A percentile compares a stretch with the other conserved stretches of the same genome.
Evolutionary conservation across 805 yeast genomes (phyloP).

Genomic region (Candida krabiensis): DNA sequence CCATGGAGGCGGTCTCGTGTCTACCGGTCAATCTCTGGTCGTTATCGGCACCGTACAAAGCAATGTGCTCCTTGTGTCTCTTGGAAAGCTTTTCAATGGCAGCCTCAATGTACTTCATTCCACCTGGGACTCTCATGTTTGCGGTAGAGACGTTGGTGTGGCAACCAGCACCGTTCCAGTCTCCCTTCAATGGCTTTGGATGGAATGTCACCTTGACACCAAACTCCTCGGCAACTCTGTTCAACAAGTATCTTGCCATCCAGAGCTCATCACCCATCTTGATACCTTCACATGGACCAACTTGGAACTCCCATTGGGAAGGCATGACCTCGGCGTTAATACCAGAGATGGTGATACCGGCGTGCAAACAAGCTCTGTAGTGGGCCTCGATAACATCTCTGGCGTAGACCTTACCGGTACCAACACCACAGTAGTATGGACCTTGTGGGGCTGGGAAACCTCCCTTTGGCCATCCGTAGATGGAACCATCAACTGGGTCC

Average conservation of each 20-base stretch:
- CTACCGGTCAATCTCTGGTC: conserved; percentile 95
- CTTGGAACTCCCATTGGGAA: conserved; percentile 99
- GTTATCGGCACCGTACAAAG: conserved; percentile 93
- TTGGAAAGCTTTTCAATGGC: conserved; percentile 91
- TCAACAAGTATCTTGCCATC: conserved; percentile 90
- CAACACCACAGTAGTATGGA: conserved; percentile 99
- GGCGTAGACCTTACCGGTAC: conserved; percentile 96
- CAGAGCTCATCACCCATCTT: conserved; percentile 97
- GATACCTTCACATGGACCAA: conserved; percentile 96
- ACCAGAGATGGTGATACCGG: conserved; percentile 91
- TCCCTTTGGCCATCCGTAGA: conserved; percentile 99
- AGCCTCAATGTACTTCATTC: conserved; percentile 89
- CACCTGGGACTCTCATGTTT: conserved; percentile 91
- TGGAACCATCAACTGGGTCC: conserved; percentile 77
- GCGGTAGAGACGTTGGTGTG: conserved; percentile 97
- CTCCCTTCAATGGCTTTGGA: conserved; percentile 98
- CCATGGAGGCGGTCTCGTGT: conserved; percentile 96
- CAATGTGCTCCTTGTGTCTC: conserved; percentile 96
- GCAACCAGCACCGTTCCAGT: conserved; percentile 99
- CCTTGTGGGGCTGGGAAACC: conserved; percentile 99
- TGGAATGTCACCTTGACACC: conserved; percentile 98
- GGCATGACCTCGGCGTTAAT: conserved; percentile 99
- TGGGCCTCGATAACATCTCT: conserved; percentile 99
- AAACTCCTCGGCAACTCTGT: conserved; percentile 97
- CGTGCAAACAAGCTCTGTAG: conserved; percentile 94